Evolutionary conservation across 352 stramenopile species (phyloP).

Genomic region (Pythium sp.): DNA sequence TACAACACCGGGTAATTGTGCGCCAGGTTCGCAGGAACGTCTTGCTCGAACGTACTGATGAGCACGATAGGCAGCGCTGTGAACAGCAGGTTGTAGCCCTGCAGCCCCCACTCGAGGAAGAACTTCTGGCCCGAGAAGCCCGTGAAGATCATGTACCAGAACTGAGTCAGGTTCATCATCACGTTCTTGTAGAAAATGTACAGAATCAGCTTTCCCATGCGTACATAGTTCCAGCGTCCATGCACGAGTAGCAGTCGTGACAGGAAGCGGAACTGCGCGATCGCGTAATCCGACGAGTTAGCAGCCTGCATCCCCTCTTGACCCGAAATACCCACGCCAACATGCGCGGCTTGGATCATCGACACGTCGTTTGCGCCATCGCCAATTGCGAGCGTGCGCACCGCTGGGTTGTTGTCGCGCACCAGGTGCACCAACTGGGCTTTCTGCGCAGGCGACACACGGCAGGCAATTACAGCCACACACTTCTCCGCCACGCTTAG

Average conservation of each 20-base stretch:
- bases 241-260: conserved; percentile 90
- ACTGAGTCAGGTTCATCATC: conserved; percentile 93
- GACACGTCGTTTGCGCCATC: conserved; percentile 96
- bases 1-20: conserved; percentile 80
- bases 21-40: conserved; percentile 67
- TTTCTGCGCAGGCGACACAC: conserved; percentile 93
- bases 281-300: conserved; percentile 94
- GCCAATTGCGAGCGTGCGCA: conserved; percentile 89
- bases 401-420: conserved; percentile 80
- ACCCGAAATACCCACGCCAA: conserved; percentile 91
- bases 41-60: conserved; percentile 83
- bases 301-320: conserved; percentile 94
- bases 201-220: conserved; percentile 91
- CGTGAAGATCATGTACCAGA: conserved; percentile 93
- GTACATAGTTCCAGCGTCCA: conserved; percentile 92
- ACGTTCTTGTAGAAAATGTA: conserved; percentile 98
- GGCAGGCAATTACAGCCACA: conserved; percentile 90
- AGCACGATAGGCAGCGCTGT: conserved; percentile 83
- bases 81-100: conserved; percentile 89
- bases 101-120: conserved; percentile 81
- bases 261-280: conserved; percentile 94
- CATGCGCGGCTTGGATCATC: conserved; percentile 94
- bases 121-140: conserved; percentile 88
- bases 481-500: conserved; percentile 82
- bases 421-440: conserved; percentile 91